phyloP scores from a whole-genome alignment of 306 rosid genomes.

The Cucumis melo region DNA sequence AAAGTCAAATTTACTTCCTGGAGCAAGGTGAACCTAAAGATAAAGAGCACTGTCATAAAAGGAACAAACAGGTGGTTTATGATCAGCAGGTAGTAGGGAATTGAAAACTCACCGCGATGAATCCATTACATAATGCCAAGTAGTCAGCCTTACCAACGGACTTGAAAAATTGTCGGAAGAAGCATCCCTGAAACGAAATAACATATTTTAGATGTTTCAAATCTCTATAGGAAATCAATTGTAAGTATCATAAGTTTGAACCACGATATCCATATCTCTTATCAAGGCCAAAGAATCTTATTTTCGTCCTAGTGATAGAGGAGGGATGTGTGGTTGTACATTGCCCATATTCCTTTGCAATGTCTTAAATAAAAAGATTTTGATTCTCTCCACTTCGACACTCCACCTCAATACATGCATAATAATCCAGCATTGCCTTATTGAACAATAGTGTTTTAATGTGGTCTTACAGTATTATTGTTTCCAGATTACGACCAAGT shows the following conservation, averaged over 20 bases:
- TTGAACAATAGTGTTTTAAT: too few relatives aligned
- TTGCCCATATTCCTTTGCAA: too few relatives aligned
- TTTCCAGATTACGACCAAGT: too few relatives aligned
- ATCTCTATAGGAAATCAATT: neutral
- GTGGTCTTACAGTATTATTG: too few relatives aligned
- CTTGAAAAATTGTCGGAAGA: slow-evolving; percentile 69
- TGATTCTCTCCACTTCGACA: too few relatives aligned
- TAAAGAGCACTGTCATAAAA: slow-evolving; percentile 11
- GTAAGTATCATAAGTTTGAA: neutral
- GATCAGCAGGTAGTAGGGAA: neutral
- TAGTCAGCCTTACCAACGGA: slow-evolving; percentile 38
- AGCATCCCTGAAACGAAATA: slow-evolving; percentile 45
- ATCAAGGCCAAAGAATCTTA: too few relatives aligned
- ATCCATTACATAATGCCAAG: slow-evolving; percentile 67
- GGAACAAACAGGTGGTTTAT: neutral
- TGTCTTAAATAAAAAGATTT: too few relatives aligned
- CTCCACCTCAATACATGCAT: too few relatives aligned
- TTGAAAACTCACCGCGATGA: slow-evolving; percentile 53
- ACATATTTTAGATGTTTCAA: neutral
- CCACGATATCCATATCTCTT: too few relatives aligned
- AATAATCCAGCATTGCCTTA: too few relatives aligned
- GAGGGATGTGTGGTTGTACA: too few relatives aligned
- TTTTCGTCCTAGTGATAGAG: too few relatives aligned
- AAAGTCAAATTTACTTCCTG: slow-evolving; percentile 83
- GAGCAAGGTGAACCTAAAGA: slow-evolving; percentile 63